Base-by-base conservation (phyloP, 1,139 yeast species). In the Wickerhamomyces sp. region DNA sequence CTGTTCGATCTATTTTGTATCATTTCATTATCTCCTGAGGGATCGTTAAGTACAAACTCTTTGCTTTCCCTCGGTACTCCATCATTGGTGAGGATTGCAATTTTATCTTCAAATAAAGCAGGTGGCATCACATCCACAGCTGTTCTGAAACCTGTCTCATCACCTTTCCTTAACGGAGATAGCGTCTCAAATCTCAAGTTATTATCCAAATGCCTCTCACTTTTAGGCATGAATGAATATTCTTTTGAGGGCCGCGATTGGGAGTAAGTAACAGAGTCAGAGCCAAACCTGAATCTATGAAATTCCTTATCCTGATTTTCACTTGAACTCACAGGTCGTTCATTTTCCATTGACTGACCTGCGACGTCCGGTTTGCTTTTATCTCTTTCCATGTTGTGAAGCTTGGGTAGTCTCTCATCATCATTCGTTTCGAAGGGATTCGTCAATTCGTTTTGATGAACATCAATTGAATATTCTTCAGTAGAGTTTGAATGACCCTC, bases 61-160 rank as follows among this genome's bases (percentile, higher is more conserved):
- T 28, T 31, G 15, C 22, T 25, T 6, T 32, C 15, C n/a, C 14
- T 39, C 9, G 19, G 16, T 2, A 12, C 19, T 8, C 27, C 28
- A 14, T 20, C 30, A 18, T 32, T 21, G 5, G 32, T 27, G 8
- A 22, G 24, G 4, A 24, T 14, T 6, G 28, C 35, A 19, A 26
- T 28, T 12, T 38, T 26, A 13, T 32, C 33, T 13, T 40, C 38
- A 17, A 28, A 36, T 5, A 31, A 20, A 8, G 18, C 10, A 17
- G 10, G 15, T 13, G 35, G 20, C 5, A 32, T 10, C 14, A 18
- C 38, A 2, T 47, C 48, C 17, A 42, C 17, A 7, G 42, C 41
- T 5, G 46, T 41, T 26, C 39, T 43, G 32, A 38, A 41, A 3
- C 37, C 40, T 13, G 38, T 24, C 4, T 40, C 46, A 6, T 32